These are phyloP conservation scores for Bocquillonia castaneifolia DNA, from an alignment of 441 rosid species.

Conservation along the genomic window DNA sequence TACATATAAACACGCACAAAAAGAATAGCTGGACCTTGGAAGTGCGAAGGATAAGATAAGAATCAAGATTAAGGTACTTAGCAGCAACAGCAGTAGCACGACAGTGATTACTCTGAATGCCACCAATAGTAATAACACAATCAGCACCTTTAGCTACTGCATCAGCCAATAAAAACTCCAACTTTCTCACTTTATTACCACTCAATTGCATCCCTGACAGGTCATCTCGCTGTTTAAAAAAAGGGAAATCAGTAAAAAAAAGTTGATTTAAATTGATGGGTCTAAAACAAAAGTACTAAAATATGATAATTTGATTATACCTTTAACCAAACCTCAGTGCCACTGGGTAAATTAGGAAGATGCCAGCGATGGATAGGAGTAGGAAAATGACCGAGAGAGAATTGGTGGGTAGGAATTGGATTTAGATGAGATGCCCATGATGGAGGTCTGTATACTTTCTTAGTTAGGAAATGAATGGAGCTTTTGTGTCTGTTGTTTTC, in stretches of 20 bases:
- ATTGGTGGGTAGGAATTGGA: slow-evolving; percentile 57
- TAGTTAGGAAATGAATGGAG: slow-evolving; percentile 45
- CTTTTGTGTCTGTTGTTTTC: slow-evolving; percentile 3
- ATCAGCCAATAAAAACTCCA: slow-evolving; percentile 85
- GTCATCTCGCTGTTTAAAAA: slow-evolving; percentile 60
- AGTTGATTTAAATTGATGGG: neutral
- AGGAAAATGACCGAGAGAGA: slow-evolving; percentile 77
- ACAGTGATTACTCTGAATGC: slow-evolving; percentile 93
- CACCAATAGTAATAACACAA: slow-evolving; percentile 77
- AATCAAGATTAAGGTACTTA: slow-evolving; percentile 70
- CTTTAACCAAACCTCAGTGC: slow-evolving; percentile 83
- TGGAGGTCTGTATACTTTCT: slow-evolving; percentile 63
- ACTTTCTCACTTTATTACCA: slow-evolving; percentile 85
- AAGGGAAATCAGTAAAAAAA: neutral
- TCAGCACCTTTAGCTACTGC: slow-evolving; percentile 81
- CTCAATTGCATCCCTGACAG: slow-evolving; percentile 91
- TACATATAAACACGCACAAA: neutral
- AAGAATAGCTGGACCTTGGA: slow-evolving; percentile 53
- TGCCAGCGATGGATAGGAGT: slow-evolving; percentile 91
- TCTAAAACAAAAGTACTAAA: neutral
- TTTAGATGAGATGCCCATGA: slow-evolving; percentile 79
- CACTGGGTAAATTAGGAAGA: slow-evolving; percentile 70
- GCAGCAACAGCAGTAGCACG: slow-evolving; percentile 95
- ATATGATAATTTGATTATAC: slow-evolving; percentile 28
- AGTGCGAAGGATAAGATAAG: slow-evolving; percentile 74